Evolutionary conservation across 139 green algal genomes (phyloP), one percentile per base, ranked within the genome.

Genomic region (Desmodesmus armatus): DNA sequence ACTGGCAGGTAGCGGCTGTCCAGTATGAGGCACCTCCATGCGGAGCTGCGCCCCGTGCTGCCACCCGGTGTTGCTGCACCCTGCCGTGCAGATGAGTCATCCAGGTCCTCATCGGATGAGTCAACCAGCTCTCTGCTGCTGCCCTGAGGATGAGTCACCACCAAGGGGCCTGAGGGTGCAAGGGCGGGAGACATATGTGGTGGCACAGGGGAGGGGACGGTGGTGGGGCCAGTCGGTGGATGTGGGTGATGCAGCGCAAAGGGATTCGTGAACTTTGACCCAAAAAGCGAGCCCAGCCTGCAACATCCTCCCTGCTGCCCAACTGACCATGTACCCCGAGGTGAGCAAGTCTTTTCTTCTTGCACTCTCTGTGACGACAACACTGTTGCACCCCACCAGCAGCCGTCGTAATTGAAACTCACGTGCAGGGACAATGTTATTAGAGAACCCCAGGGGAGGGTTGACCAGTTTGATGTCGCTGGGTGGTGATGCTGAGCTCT

Each of bases 1-100:
- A 91, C 78, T 29, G 87, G 87, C 15, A 84, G 81, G 67, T 90
- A 90, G 13, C 80, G 33, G 41, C 66, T 84, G 55, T 90, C 87
- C 23, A 90, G 66, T 51, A 90, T 70, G 4, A 90, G 76, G 33
- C 65, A 78, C 65, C 79, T 71, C 31, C 40, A 78, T 71, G 53
- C 51, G 53, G 15, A 27, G 21, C 31, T 3, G 25, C 5, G 35
- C 6, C n/a, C 25, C 41, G 0, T 44, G 65, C 5, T 44, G 65
- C n/a, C 17, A 7, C 31, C 21, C 23, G 25, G 62, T 71, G 62
- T 19, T 71, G 62, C n/a, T 19, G 27, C 0, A 33, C 2, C 23
- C 62, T 39, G 62, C 27, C 23, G 47, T 55, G 13, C 11, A 33
- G 60, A 37, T 5, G 7, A 25, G 25, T 80, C 75, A 21, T 80